Evolutionary conservation across 2,329 filamentous ascomycete genomes (phyloP), one percentile per base, ranked within the genome.

Genomic region (Sporothrix mexicana): DNA sequence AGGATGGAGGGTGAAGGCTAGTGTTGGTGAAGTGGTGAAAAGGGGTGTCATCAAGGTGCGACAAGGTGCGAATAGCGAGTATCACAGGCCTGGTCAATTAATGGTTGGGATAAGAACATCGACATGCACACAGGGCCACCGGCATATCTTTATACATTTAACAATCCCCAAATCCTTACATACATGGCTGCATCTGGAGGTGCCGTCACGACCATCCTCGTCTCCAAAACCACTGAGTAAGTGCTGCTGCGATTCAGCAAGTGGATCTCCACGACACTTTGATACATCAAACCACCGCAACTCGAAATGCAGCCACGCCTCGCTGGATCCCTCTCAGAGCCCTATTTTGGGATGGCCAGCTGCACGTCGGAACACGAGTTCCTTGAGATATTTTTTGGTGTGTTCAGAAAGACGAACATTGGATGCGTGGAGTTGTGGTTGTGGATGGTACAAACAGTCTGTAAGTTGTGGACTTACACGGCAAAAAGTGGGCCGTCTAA

Each of bases 311-410:
- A 61, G 25, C 17, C 17, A 5, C 30, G 55, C 55, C 55, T 17
- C 15, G 23, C 9, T 36, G 15, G 25, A 59, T 10, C 23, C 23
- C 55, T 59, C 20, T 4, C 55, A 59, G 55, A 23, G 12, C 55
- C 55, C 23, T 59, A 30, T 25, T 59, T 61, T 30, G 15, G 57
- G 25, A 61, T n/a, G 12, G 36, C 57, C 57, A 59, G 23, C 25
- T 17, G 12, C 57, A 61, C 12, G 15, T 41, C 57, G 57, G 57
- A 61, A 61, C 57, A 36, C 57, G 57, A 61, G 57, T 61, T 61
- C 57, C 57, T 41, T 61, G 23, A 12, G 30, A 25, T 25, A 51
- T 51, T 17, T 17, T 51, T 17, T 17, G 10, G 47, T 12, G 47
- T 20, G 30, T 36, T 36, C 7, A 36, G 20, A 53, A 8, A n/a